Percentiles rank a stretch among this genome's conserved stretches.
Evolutionary conservation across 225 moss, liverwort and hornwort species (phyloP).

Genomic region (Rhytidiadelphus loreus): DNA sequence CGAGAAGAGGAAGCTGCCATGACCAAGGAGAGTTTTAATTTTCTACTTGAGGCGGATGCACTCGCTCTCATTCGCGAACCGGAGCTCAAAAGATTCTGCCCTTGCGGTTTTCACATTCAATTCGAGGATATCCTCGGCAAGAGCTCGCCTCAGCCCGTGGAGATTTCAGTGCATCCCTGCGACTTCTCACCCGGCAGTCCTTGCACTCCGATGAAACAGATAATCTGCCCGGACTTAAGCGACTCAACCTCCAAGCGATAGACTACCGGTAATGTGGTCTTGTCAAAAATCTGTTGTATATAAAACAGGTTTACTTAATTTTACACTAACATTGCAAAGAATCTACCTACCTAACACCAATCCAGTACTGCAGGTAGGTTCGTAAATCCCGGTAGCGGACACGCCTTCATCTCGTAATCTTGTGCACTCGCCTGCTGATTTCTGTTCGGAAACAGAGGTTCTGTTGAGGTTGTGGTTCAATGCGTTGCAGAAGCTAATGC

Average conservation of each 20-base stretch:
- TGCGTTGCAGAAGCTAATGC: neutral
- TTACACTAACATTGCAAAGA: neutral
- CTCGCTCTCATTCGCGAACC: neutral
- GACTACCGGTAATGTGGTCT: neutral
- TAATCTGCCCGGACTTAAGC: neutral
- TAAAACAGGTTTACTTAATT: no score
- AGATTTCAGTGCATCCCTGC: neutral
- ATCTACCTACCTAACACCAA: neutral
- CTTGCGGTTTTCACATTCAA: neutral
- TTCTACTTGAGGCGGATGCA: neutral
- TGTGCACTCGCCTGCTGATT: neutral
- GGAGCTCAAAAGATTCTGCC: neutral
- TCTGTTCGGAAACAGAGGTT: no score
- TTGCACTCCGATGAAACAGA: neutral
- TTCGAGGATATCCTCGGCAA: neutral
- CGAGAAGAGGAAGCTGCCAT: neutral
- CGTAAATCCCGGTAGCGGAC: neutral
- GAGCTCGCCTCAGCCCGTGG: neutral
- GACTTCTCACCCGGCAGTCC: neutral
- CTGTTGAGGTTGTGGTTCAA: neutral
- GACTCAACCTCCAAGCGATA: neutral
- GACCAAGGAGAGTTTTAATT: no score
- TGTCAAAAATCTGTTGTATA: neutral
- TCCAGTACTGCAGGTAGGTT: neutral
- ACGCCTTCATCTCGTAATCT: neutral